phyloP scores from a whole-genome alignment of 768 basidiomycete genomes.

The Peribolospora kevripleyi region DNA sequence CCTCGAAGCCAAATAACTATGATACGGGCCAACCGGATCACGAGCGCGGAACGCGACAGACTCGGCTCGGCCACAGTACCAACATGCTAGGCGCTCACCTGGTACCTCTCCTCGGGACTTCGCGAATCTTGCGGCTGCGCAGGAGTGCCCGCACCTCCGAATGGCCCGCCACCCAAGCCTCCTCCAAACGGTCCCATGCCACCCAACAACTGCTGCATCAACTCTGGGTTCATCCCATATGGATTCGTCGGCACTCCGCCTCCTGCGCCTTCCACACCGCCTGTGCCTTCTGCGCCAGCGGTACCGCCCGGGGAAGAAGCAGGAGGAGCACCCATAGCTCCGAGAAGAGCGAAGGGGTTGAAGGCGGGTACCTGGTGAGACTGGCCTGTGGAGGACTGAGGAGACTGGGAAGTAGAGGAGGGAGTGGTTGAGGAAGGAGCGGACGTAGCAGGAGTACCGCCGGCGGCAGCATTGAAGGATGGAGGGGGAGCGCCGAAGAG shows the following conservation, averaged over 20 bases:
- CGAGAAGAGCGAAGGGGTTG: no score
- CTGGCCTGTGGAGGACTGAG: not conserved
- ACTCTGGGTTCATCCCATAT: slow-evolving; percentile 14
- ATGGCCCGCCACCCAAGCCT: slow-evolving; percentile 13
- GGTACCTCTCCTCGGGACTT: slow-evolving; percentile 76
- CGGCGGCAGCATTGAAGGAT: slow-evolving; percentile 8
- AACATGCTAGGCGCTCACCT: slow-evolving; percentile 23
- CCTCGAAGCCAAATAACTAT: not conserved
- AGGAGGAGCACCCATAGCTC: not conserved
- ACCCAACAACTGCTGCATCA: slow-evolving; percentile 24
- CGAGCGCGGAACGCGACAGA: no score
- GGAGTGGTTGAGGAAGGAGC: slow-evolving; percentile 1
- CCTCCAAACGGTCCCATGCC: slow-evolving; percentile 6
- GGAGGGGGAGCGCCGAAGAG: not conserved
- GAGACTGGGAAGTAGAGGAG: not conserved
- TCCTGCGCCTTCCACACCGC: not conserved
- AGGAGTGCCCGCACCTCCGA: slow-evolving; percentile 22
- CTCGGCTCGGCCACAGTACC: not conserved
- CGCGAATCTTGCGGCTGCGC: slow-evolving; percentile 38
- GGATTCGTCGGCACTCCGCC: not conserved
- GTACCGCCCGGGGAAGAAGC: not conserved
- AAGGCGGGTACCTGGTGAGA: no score
- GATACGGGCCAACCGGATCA: no score
- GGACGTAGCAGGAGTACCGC: not conserved
- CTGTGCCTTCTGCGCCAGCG: not conserved